Base-by-base conservation (phyloP, 352 stramenopile genomes). In the Pelagophyceae sp. region DNA sequence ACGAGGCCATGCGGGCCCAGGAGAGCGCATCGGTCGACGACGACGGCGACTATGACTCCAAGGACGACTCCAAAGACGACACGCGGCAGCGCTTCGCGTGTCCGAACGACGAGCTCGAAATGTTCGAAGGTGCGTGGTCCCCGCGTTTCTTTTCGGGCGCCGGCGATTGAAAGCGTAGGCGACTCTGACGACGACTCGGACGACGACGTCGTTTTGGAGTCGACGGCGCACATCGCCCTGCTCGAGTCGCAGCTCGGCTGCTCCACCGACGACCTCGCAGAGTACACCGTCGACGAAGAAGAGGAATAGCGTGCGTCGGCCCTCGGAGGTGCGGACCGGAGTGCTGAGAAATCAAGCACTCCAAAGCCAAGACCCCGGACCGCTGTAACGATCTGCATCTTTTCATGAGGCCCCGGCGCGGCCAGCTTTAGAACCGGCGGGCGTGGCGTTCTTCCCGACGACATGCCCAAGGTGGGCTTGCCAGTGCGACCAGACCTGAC, bases 271-370 rank as follows among this genome's bases (percentile, higher is more conserved):
- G 27, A 67, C 15, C 11, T 31, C 5, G 58, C 15, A 15, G 58
- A 67, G 58, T 67, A 67, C 58, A 67, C 58, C 58, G 58, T 67
- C 23, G 58, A 35, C 58, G 58, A 67, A 31, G 58, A 67, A 33
- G 58, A 67, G 27, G 58, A 54, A 54, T 11, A 23, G 45, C 45
- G n/a, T n/a, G n/a, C n/a, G n/a, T n/a, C n/a, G n/a, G n/a, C n/a
- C n/a, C n/a, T n/a, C n/a, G n/a, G n/a, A n/a, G n/a, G n/a, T n/a
- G n/a, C n/a, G n/a, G n/a, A n/a, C n/a, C n/a, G n/a, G n/a, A n/a
- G n/a, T n/a, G n/a, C n/a, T n/a, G n/a, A n/a, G n/a, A n/a, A n/a
- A n/a, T n/a, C n/a, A n/a, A n/a, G n/a, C n/a, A n/a, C n/a, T n/a
- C n/a, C n/a, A n/a, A n/a, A n/a, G n/a, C n/a, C n/a, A n/a, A n/a